Percentiles rank a stretch among this genome's conserved stretches.
These are phyloP conservation scores for Erodium texanum DNA, from an alignment of 441 rosid species.

Conservation along the genomic window DNA sequence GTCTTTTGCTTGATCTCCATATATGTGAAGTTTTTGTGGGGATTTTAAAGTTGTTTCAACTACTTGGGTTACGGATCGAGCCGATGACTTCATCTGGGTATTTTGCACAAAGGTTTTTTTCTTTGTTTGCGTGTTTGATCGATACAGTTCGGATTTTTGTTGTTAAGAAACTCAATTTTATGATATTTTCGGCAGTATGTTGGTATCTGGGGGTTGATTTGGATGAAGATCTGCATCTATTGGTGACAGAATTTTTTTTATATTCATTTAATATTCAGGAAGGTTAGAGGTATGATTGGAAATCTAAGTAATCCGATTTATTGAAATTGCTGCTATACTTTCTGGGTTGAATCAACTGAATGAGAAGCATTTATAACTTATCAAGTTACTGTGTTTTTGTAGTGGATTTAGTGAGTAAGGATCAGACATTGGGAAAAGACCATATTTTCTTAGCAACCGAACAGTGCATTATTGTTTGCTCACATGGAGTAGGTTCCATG, in stretches of 20 bases:
- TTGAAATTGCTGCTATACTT: background rate
- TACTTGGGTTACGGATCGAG: background rate
- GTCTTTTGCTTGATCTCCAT: background rate
- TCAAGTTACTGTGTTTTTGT: background rate
- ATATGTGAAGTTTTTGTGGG: background rate
- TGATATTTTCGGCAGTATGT: background rate
- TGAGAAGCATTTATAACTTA: background rate
- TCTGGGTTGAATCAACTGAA: background rate
- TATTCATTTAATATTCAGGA: no score
- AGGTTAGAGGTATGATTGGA: background rate
- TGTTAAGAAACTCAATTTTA: background rate
- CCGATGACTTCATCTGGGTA: background rate
- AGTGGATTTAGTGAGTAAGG: background rate
- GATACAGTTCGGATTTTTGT: background rate
- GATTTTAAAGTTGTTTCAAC: background rate
- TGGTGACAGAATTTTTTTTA: no score
- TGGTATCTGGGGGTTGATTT: background rate
- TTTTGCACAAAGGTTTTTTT: background rate
- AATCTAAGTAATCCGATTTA: background rate
- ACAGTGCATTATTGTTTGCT: background rate
- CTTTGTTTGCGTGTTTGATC: background rate
- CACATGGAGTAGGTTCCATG: no score
- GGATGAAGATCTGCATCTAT: background rate
- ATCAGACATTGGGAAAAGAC: background rate
- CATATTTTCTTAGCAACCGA: background rate